Percentiles rank a stretch among this genome's conserved stretches.
Evolutionary conservation across 257 asterid species (phyloP).

Genomic region (Nyctanthes arbortristis): DNA sequence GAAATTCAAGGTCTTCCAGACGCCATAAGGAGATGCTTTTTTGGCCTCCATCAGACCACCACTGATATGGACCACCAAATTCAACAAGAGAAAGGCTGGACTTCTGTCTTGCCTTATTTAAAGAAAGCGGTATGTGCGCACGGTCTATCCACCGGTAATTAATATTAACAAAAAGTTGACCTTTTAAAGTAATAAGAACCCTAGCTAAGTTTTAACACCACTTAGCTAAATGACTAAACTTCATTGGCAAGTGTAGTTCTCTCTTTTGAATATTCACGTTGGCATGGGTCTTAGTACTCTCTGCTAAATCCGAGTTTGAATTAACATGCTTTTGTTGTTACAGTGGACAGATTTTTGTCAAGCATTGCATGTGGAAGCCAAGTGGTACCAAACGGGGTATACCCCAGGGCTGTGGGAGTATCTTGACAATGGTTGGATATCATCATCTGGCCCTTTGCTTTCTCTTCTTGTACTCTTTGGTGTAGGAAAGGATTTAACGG

Average conservation of each 20-base stretch:
- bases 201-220: too few species aligned
- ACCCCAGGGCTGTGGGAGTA: constrained; percentile 52
- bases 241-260: too few species aligned
- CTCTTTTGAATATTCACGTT: too few species aligned
- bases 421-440: constrained; percentile 49
- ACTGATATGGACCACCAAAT: constrained; percentile 43
- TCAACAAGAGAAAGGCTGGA: constrained; percentile 43
- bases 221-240: too few species aligned
- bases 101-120: constrained; percentile 41
- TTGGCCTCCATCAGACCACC: constrained; percentile 38
- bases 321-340: too few species aligned
- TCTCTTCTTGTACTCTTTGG: constrained; percentile 44
- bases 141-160: too few species aligned
- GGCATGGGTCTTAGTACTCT: too few species aligned
- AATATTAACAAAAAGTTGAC: too few species aligned
- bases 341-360: constrained; percentile 65
- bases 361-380: constrained; percentile 53
- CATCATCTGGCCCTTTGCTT: constrained; percentile 56
- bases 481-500: constrained; percentile 11
- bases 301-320: too few species aligned
- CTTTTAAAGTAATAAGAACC: too few species aligned
- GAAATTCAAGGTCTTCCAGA: constrained; percentile 49
- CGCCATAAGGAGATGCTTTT: constrained; percentile 45
- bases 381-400: constrained; percentile 43
- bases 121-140: constrained; percentile 44